phyloP scores from a whole-genome alignment of 805 yeast species.

The Myxozyma neotropica region DNA sequence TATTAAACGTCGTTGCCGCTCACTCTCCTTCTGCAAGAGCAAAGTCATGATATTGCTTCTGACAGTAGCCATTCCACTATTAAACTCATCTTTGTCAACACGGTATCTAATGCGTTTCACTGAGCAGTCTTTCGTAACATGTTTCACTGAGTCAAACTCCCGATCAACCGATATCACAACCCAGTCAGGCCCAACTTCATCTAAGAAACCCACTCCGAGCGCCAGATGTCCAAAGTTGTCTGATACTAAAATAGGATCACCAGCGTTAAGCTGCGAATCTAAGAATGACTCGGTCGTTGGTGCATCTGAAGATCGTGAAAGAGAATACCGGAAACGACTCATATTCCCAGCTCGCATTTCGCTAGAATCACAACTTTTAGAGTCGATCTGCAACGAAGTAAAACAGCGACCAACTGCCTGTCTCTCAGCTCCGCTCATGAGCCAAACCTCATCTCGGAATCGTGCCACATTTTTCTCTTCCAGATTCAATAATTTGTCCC shows the following conservation, averaged over 20 bases:
- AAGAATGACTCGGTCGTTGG: conserved; percentile 32
- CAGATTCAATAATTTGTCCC: conserved; percentile 72
- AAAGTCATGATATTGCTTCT: conserved; percentile 74
- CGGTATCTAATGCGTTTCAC: conserved; percentile 50
- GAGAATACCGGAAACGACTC: conserved; percentile 12
- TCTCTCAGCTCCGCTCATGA: conserved; percentile 57
- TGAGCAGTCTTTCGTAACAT: conserved; percentile 3
- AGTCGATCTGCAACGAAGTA: conserved; percentile 55
- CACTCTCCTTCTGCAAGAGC: conserved; percentile 56
- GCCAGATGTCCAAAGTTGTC: conserved; percentile 81
- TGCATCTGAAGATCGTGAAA: conserved; percentile 14
- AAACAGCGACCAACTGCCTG: conserved; percentile 60
- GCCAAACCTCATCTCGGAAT: conserved; percentile 69
- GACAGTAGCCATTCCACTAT: conserved; percentile 73
- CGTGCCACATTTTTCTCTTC: conserved; percentile 66
- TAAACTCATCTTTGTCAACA: conserved; percentile 78
- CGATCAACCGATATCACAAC: conserved; percentile 58
- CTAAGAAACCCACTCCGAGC: conserved; percentile 63
- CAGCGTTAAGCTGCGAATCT: conserved; percentile 54
- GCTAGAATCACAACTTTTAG: not conserved
- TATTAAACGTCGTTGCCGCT: conserved; percentile 50
- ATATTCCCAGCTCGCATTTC: not conserved
- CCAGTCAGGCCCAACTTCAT: conserved; percentile 47
- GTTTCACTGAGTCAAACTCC: conserved; percentile 44
- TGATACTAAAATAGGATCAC: conserved; percentile 72